A percentile compares a stretch with the other conserved stretches of the same genome.
phyloP scores from a whole-genome alignment of 331 rosid genomes.

The Telfairia occidentalis region DNA sequence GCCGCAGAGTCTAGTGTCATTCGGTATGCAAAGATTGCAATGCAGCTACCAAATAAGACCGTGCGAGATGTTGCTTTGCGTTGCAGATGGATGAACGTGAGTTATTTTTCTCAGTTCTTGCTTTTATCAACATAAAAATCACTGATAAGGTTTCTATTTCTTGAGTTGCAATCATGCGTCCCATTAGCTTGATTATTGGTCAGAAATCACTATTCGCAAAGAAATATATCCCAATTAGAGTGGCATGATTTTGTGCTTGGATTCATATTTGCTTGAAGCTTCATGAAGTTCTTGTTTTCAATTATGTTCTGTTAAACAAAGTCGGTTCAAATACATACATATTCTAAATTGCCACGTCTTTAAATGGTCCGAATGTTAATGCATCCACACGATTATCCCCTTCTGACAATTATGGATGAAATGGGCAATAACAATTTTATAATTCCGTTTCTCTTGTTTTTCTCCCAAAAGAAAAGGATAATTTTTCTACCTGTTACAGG shows the following conservation, averaged over 20 bases:
- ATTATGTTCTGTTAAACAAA: neutral
- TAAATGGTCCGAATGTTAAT: neutral
- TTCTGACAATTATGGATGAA: neutral
- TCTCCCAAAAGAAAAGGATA: neutral
- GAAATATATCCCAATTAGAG: neutral
- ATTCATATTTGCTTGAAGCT: neutral
- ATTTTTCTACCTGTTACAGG: neutral
- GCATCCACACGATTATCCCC: neutral
- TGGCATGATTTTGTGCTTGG: neutral
- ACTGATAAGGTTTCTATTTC: neutral
- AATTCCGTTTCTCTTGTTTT: neutral
- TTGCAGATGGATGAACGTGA: constrained; percentile 95
- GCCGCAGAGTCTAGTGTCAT: constrained; percentile 46
- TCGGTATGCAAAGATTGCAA: constrained; percentile 83
- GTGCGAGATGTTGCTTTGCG: constrained; percentile 93
- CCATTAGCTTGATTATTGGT: neutral
- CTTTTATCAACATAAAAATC: neutral
- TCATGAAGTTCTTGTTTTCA: neutral
- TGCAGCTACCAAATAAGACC: constrained; percentile 67
- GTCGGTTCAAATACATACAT: neutral
- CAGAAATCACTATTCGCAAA: neutral
- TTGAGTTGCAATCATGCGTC: neutral
- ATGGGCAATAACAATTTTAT: neutral
- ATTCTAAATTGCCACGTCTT: neutral
- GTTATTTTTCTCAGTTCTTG: constrained; percentile 18